These are phyloP conservation scores for Podila epicladia DNA, from an alignment of 192 early-diverging fungal species.

Conservation along the genomic window DNA sequence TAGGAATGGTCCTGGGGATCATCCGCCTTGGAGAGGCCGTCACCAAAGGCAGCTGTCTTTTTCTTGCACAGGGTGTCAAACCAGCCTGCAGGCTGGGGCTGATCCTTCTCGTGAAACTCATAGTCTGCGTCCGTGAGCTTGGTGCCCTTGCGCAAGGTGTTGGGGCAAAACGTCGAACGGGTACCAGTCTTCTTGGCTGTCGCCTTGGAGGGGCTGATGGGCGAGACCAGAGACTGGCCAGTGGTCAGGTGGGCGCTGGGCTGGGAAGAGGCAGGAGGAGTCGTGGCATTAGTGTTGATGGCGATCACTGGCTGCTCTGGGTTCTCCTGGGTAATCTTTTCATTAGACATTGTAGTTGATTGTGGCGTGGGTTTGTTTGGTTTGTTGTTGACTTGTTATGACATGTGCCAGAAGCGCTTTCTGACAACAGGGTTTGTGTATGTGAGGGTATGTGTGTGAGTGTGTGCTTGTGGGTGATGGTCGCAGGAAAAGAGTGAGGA, in stretches of 20 bases:
- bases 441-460: neutral
- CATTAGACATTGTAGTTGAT: slow-evolving; percentile 12
- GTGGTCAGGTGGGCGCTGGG: neutral
- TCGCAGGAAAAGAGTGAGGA: neutral
- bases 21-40: neutral
- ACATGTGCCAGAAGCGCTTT: no score
- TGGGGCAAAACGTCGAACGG: slow-evolving; percentile 44
- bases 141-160: slow-evolving; percentile 14
- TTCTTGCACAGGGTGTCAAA: slow-evolving; percentile 21
- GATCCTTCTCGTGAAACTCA: slow-evolving; percentile 4
- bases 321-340: slow-evolving; percentile 3
- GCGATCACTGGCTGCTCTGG: slow-evolving; percentile 2
- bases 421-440: neutral
- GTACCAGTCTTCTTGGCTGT: slow-evolving; percentile 36
- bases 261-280: neutral
- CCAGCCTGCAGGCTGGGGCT: slow-evolving; percentile 26
- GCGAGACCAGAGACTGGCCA: slow-evolving; percentile 2
- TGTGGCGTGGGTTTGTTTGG: neutral
- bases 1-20: slow-evolving; percentile 21
- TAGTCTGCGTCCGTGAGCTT: slow-evolving; percentile 23
- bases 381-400: neutral
- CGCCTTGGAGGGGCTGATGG: slow-evolving; percentile 14
- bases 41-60: slow-evolving; percentile 24
- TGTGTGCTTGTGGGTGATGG: neutral
- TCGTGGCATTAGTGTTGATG: slow-evolving; percentile 10